A percentile compares a stretch with the other conserved stretches of the same genome.
Evolutionary conservation across 2,329 filamentous ascomycete species (phyloP).

Genomic region (Alternaria ethzedia): DNA sequence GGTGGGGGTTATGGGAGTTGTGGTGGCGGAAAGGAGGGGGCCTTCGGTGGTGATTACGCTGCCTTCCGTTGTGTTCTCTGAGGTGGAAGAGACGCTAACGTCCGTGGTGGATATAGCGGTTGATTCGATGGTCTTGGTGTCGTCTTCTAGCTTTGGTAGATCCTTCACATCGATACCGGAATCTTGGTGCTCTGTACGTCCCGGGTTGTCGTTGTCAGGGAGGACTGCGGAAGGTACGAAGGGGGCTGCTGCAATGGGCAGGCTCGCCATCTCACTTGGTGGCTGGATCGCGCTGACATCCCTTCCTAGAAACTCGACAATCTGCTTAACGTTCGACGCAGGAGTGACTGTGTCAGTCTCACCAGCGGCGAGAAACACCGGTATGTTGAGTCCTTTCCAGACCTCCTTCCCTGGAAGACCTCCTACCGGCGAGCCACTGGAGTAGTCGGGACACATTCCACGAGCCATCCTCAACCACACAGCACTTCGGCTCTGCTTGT

Average conservation of each 20-base stretch:
- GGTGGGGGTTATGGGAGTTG: background rate
- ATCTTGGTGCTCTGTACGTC: slow-evolving; percentile 40
- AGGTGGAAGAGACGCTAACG: slow-evolving; percentile 23
- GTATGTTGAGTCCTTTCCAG: slow-evolving; percentile 76
- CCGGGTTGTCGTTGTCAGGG: slow-evolving; percentile 17
- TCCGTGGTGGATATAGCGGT: slow-evolving; percentile 23
- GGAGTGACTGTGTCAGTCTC: slow-evolving; percentile 78
- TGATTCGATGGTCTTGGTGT: slow-evolving; percentile 19
- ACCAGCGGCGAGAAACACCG: slow-evolving; percentile 80
- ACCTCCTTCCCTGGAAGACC: slow-evolving; percentile 72
- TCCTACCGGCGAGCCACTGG: slow-evolving; percentile 59
- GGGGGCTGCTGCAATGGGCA: slow-evolving; percentile 60
- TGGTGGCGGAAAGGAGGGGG: slow-evolving; percentile 8
- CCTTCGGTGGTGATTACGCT: slow-evolving; percentile 23
- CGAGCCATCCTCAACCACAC: slow-evolving; percentile 84
- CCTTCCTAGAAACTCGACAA: slow-evolving; percentile 57
- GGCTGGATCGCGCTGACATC: slow-evolving; percentile 43
- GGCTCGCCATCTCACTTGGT: slow-evolving; percentile 44
- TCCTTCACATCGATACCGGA: slow-evolving; percentile 43
- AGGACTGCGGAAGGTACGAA: slow-evolving; percentile 46
- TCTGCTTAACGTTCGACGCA: slow-evolving; percentile 72
- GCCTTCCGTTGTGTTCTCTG: slow-evolving; percentile 43
- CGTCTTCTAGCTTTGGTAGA: slow-evolving; percentile 29
- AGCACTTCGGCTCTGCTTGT: slow-evolving; percentile 80
- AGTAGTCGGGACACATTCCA: slow-evolving; percentile 70